Evolutionary conservation across 2,329 filamentous ascomycete genomes (phyloP), one percentile per base, ranked within the genome.

Genomic region (Cordyceps militaris): DNA sequence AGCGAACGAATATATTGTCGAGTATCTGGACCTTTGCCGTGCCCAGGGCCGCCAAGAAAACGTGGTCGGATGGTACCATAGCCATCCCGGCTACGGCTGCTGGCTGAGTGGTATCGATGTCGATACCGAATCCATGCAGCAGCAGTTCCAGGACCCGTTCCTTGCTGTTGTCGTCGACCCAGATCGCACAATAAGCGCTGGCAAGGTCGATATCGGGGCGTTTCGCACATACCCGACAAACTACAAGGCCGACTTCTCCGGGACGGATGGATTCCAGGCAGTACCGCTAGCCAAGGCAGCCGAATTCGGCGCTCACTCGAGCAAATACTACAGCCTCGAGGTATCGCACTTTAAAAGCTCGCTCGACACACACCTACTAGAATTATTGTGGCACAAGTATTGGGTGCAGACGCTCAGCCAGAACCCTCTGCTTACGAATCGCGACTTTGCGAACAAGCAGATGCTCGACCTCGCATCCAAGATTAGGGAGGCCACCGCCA

Each of bases 21-120:
- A 89, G 63, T 97, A 95, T 69, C 80, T 95, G 28, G 79, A 87
- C 64, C 77, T 86, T 3, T 88, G 87, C 64, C 82, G 93, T 59
- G 85, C 92, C 67, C 89, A 77, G 81, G 91, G 70, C 63, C 77
- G 92, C 57, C 78, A 87, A 70, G 94, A 99, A 74, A 97, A 99
- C 70, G 89, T 90, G 0, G 88, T 99, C 16, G 94, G 94, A 19
- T 99, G 94, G 94, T 99, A 99, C 73, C 94, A 99, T 74, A 93
- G 87, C 64, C 94, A 99, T 70, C 94, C 94, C 0, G 94, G 94
- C 26, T 99, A 99, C 71, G 94, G 94, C 46, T 99, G 94, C 79
- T 99, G 94, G 94, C 81, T 99, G 26, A 92, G 87, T 38, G 94
- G 94, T 59, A 97, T 99, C 72, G 94, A 99, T 70, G 94, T 99